Percentiles rank a stretch among this genome's conserved stretches.
Evolutionary conservation across 257 asterid genomes (phyloP).

Genomic region (Voacanga thouarsii): DNA sequence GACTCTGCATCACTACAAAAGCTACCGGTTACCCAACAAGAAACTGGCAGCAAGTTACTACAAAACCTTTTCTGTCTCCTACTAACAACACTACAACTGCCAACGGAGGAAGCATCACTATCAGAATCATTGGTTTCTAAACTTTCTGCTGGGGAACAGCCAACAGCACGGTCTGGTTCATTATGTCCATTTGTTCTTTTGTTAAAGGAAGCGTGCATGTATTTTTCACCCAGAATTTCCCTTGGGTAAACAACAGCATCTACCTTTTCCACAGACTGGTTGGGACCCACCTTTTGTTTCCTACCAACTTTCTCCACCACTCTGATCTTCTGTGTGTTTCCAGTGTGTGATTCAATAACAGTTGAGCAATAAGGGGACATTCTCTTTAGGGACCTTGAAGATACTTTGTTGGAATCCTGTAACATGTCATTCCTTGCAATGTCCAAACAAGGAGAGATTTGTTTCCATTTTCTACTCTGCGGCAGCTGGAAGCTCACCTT

Average conservation of each 20-base stretch:
- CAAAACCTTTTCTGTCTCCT: slow-evolving; percentile 34
- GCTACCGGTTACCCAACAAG: slow-evolving; percentile 39
- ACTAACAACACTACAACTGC: slow-evolving; percentile 71
- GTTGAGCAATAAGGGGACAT: slow-evolving; percentile 44
- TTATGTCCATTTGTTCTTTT: slow-evolving; percentile 43
- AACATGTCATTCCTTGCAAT: slow-evolving; percentile 19
- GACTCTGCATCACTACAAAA: slow-evolving; percentile 69
- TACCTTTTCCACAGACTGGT: slow-evolving; percentile 50
- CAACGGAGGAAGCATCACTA: slow-evolving; percentile 68
- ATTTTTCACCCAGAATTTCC: slow-evolving; percentile 44
- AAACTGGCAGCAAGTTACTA: slow-evolving; percentile 27
- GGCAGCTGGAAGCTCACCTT: slow-evolving; percentile 32
- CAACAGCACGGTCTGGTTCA: slow-evolving; percentile 35
- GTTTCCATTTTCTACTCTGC: slow-evolving; percentile 28
- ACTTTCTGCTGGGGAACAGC: slow-evolving; percentile 31
- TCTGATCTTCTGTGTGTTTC: slow-evolving; percentile 36
- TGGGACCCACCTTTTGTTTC: slow-evolving; percentile 30
- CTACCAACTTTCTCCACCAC: slow-evolving; percentile 42
- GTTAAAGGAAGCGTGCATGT: slow-evolving; percentile 48
- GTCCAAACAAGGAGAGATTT: slow-evolving; percentile 21
- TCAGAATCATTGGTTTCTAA: slow-evolving; percentile 42
- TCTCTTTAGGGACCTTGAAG: slow-evolving; percentile 56
- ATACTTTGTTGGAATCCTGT: slow-evolving; percentile 34
- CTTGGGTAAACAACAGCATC: slow-evolving; percentile 65
- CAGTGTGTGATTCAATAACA: slow-evolving; percentile 38